phyloP scores from a whole-genome alignment of 208 protist genomes.

The Acanthamoeba sp. region DNA sequence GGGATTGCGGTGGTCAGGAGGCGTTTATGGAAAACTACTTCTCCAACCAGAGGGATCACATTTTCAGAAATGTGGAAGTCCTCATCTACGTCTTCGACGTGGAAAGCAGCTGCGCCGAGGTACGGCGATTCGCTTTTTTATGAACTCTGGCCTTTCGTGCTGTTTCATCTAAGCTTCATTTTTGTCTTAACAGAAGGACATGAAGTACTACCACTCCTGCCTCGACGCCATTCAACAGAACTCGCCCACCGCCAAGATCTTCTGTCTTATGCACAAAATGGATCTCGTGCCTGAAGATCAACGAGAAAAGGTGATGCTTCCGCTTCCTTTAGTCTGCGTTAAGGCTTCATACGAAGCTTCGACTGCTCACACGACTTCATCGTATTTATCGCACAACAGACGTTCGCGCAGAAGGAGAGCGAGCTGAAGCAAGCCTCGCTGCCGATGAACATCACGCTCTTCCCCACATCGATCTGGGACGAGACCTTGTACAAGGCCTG shows the following conservation, averaged over 20 bases:
- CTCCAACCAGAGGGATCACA: slow-evolving; percentile 97
- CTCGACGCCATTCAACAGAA: slow-evolving; percentile 97
- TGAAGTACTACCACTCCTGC: slow-evolving; percentile 97
- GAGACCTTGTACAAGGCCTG: slow-evolving; percentile 97
- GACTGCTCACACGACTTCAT: neutral
- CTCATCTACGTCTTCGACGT: slow-evolving; percentile 99
- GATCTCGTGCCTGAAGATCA: slow-evolving; percentile 94
- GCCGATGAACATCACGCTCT: slow-evolving; percentile 95
- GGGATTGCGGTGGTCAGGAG: slow-evolving; percentile 99
- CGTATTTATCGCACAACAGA: slow-evolving; percentile 55
- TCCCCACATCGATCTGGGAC: slow-evolving; percentile 99
- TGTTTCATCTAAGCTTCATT: neutral
- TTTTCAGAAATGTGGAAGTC: slow-evolving; percentile 98
- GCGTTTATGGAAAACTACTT: slow-evolving; percentile 99
- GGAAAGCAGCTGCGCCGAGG: slow-evolving; percentile 87
- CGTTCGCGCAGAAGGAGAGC: slow-evolving; percentile 85
- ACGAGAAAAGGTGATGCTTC: slow-evolving; percentile 52
- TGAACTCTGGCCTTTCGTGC: slow-evolving; percentile 40
- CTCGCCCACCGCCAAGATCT: slow-evolving; percentile 97
- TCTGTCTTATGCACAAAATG: slow-evolving; percentile 99
- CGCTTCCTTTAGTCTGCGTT: too few relatives aligned
- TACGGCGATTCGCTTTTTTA: slow-evolving; percentile 76
- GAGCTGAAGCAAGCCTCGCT: slow-evolving; percentile 88
- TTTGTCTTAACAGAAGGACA: slow-evolving; percentile 91
- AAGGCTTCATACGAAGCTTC: too few relatives aligned